Evolutionary conservation across 495 filamentous ascomycete genomes (phyloP), one percentile per base, ranked within the genome.

Genomic region (Pseudevernia furfuracea): DNA sequence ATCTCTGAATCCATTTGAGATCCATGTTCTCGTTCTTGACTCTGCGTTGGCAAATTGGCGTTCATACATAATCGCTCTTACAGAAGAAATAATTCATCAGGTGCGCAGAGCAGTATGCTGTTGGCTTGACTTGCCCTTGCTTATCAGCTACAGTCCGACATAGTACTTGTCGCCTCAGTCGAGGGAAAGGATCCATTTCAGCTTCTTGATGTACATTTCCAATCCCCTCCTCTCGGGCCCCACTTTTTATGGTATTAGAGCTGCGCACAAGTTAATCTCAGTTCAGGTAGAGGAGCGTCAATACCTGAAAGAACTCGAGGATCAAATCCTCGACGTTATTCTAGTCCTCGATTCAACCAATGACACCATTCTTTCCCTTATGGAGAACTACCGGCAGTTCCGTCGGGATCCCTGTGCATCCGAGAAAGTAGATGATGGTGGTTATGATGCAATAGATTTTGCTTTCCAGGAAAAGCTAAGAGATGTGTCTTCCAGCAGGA

Each of bases 241-340:
- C n/a, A n/a, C n/a, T n/a, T n/a, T n/a, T n/a, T n/a, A n/a, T n/a
- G n/a, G n/a, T n/a, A n/a, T n/a, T n/a, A n/a, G n/a, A n/a, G n/a
- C n/a, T n/a, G n/a, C n/a, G n/a, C n/a, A n/a, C n/a, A n/a, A n/a
- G n/a, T n/a, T n/a, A n/a, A n/a, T n/a, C n/a, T n/a, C n/a, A n/a
- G n/a, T n/a, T n/a, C n/a, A 57, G 70, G 1, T 8, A 36, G 34
- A 36, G 34, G 34, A n/a, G n/a, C n/a, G n/a, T n/a, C 70, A 72
- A 38, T 32, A 28, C 10, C 32, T 70, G 38, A 69, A 69, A 59
- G 65, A 67, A 9, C 43, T 72, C n/a, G 70, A 72, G 58, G 66
- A 72, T 25, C 60, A 64, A 9, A 17, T 72, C 19, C 36, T 72
- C 19, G 70, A 72, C 37, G 34, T 66, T 0, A 3, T 63, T 1